Percentiles rank a stretch among this genome's conserved stretches.
Evolutionary conservation across 345 rosid species (phyloP).

Genomic region (Pseudoturritis turrita): DNA sequence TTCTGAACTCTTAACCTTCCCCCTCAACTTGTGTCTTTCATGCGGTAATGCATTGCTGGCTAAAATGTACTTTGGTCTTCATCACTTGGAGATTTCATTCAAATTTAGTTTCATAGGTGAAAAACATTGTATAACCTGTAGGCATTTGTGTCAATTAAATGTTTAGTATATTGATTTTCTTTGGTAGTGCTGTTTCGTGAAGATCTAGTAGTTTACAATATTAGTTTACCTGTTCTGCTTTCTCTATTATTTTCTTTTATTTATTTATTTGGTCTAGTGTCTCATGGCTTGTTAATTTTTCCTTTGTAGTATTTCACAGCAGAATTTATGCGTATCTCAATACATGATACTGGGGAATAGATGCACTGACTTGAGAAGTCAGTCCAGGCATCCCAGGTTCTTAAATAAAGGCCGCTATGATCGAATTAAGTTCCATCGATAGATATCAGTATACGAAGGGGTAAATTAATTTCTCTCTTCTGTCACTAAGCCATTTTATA

Average conservation of each 20-base stretch:
- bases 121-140: neutral
- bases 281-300: constrained; percentile 34
- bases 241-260: neutral
- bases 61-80: neutral
- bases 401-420: neutral
- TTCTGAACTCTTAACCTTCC: neutral
- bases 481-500: neutral
- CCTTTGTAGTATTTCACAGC: constrained; percentile 74
- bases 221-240: neutral
- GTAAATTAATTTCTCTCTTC: neutral
- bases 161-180: constrained; percentile 1
- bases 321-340: constrained; percentile 89
- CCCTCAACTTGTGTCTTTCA: neutral
- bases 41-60: neutral
- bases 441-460: neutral
- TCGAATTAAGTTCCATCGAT: neutral
- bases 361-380: constrained; percentile 46
- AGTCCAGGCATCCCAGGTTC: neutral
- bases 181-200: neutral
- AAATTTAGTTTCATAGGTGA: neutral
- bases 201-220: neutral
- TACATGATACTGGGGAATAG: constrained; percentile 66
- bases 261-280: constrained; percentile 2
- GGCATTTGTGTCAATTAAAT: neutral
- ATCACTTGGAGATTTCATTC: neutral